Conservation (phyloP, 208 protist species). For the Leishmania gerbilli region DNA sequence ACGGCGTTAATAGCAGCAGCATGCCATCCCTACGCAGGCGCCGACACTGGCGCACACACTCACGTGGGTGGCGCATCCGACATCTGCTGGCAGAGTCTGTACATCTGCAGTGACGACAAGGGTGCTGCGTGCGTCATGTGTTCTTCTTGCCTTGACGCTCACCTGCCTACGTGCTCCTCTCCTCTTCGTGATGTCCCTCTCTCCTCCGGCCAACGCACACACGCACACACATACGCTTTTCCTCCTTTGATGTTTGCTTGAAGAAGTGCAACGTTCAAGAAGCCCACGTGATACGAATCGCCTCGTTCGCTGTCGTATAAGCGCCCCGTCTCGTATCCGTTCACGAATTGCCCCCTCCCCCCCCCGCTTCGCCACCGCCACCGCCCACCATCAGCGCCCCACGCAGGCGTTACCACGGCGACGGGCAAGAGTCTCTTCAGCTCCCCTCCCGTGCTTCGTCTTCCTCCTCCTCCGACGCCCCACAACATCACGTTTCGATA, state of each 20-base stretch:
- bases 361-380: no score
- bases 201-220: neutral
- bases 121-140: neutral
- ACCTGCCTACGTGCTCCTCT: neutral
- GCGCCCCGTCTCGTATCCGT: neutral
- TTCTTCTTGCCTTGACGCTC: no score
- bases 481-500: conserved; percentile 2
- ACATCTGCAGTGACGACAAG: neutral
- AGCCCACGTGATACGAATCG: neutral
- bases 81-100: neutral
- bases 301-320: neutral
- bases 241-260: neutral
- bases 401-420: neutral
- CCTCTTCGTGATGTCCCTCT: neutral
- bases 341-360: no score
- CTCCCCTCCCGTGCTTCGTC: neutral
- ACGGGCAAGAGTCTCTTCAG: neutral
- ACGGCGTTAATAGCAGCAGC: neutral
- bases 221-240: neutral
- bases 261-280: neutral
- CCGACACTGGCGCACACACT: neutral
- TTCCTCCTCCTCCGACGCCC: neutral
- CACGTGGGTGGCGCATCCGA: neutral
- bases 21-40: neutral
- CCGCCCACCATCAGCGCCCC: neutral